Base-by-base conservation (phyloP, 331 rosid species). In the Ulmus americana region DNA sequence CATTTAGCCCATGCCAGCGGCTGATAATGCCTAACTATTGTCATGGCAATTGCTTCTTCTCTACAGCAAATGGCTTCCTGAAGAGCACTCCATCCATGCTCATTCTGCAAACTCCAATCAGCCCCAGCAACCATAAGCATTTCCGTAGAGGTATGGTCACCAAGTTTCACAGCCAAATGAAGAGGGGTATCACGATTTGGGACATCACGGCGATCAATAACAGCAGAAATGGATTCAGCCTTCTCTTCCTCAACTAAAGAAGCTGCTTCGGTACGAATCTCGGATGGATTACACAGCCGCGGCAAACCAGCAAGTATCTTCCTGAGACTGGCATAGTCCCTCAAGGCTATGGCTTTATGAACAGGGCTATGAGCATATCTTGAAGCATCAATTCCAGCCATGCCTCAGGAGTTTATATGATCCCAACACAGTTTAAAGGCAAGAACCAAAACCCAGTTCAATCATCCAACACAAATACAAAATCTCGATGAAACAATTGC, bases 31-130 rank as follows among this genome's bases (percentile, higher is more conserved):
- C 95, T 83, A 20, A 94, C 85, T 60, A 94, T 94, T 13, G 73
- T 78, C 87, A 71, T 82, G 5, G 99, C 88, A 58, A 94, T 82
- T 10, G 72, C 74, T 77, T 94, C 99, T 76, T 94, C 90, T 69
- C 91, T 79, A 58, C 46, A 73, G 78, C 97, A 90, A 56, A 94
- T 90, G n/a, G 99, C 99, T 78, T 94, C 99, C 81, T 90, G 95
- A 65, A 94, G 97, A 11, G 99, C 90, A 80, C 99, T 94, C 99
- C 99, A 94, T 0, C 99, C 99, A 20, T 74, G 94, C 60, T 94
- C 97, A 70, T 94, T 94, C 83, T 94, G 97, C 91, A 94, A 78
- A 78, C 99, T 94, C 97, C 95, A 90, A 81, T 94, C 97, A 8
- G 91, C 96, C 55, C 99, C 96, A 0, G 95, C 95, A 71, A 80